A percentile compares a stretch with the other conserved stretches of the same genome.
Conservation (phyloP, 305 asterid species). For the Caryopteris hybrid region DNA sequence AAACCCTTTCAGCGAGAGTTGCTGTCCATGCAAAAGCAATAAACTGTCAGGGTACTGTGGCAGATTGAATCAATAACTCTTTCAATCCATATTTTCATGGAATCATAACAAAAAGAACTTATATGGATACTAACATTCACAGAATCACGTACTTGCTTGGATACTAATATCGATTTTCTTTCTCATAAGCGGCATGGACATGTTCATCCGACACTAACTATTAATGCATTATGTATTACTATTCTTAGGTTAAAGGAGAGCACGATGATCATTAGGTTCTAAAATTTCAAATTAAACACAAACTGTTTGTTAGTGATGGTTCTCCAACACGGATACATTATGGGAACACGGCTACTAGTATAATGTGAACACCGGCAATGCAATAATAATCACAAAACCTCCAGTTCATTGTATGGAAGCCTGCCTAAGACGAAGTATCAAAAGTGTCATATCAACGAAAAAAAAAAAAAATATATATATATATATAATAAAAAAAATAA, state of each 20-base stretch:
- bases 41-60: too few relatives aligned
- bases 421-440: too few relatives aligned
- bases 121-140: too few relatives aligned
- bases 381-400: too few relatives aligned
- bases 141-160: not conserved
- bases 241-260: not conserved
- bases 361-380: too few relatives aligned
- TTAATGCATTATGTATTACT: not conserved
- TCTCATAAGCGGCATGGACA: not conserved
- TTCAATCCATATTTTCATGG: not conserved
- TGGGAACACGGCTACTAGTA: too few relatives aligned
- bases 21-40: constrained; percentile 43
- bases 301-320: not conserved
- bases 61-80: not conserved
- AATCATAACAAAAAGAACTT: not conserved
- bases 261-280: not conserved
- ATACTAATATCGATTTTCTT: not conserved
- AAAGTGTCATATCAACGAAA: not conserved
- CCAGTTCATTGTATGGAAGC: too few relatives aligned
- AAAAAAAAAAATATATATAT: not conserved
- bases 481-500: constrained; percentile 4
- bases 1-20: constrained; percentile 89
- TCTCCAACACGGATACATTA: too few relatives aligned
- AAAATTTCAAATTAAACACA: not conserved
- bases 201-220: not conserved